Conservation (phyloP, 2,329 filamentous ascomycete species). For the Thelonectria discophora region DNA sequence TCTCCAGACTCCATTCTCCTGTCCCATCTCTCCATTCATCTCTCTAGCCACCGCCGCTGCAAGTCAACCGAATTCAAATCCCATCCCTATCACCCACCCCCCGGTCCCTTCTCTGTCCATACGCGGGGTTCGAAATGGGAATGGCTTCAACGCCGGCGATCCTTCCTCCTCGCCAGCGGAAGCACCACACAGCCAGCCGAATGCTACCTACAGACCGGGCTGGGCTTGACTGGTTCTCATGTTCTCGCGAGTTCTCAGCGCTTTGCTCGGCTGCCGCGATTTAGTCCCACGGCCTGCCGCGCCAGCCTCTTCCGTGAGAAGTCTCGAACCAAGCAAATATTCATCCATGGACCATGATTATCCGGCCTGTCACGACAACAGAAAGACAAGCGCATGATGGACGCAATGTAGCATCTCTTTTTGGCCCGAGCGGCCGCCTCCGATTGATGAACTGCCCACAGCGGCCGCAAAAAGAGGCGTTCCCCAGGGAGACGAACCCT, state of each 20-base stretch:
- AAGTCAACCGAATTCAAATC: not conserved
- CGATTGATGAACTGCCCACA: constrained; percentile 16
- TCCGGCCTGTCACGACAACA: no score
- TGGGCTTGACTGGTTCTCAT: constrained; percentile 12
- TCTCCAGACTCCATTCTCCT: no score
- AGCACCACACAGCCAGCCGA: constrained; percentile 13
- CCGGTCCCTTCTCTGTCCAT: no score
- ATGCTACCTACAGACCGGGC: no score
- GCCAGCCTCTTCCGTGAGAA: constrained; percentile 19
- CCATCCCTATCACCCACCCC: no score
- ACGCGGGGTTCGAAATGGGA: constrained; percentile 18
- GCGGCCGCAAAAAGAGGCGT: constrained; percentile 10
- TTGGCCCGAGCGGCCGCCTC: constrained; percentile 26
- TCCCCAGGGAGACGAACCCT: constrained; percentile 1
- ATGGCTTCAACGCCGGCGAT: constrained; percentile 30
- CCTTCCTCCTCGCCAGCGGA: constrained; percentile 18
- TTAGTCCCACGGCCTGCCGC: constrained; percentile 22
- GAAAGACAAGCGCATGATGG: no score
- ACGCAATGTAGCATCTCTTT: no score
- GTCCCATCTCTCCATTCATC: not conserved
- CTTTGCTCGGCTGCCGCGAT: constrained; percentile 31
- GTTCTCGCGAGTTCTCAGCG: constrained; percentile 8
- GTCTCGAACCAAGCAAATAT: no score
- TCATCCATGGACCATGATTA: no score
- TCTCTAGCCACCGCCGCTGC: constrained; percentile 3